A percentile compares a stretch with the other conserved stretches of the same genome.
These are phyloP conservation scores for Chernovozyma sophiae-reginae DNA, from an alignment of 1,139 yeast species.

Conservation along the genomic window DNA sequence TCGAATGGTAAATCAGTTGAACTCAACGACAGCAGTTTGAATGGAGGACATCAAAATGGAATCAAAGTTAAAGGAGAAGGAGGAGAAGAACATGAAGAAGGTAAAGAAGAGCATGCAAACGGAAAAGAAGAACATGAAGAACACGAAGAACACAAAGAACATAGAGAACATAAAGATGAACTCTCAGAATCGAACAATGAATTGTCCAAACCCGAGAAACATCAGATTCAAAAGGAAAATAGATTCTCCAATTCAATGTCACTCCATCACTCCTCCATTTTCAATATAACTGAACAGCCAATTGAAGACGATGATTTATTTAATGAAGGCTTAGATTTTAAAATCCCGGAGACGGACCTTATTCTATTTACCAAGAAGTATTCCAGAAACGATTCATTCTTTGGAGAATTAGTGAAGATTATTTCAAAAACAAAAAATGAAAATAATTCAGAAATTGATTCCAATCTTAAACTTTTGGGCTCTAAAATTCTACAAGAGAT, in stretches of 20 bases:
- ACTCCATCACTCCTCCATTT: conserved; percentile 6
- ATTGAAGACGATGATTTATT: conserved; percentile 7
- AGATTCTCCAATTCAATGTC: conserved; percentile 4
- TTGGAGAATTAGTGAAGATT: neutral
- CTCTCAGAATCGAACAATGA: neutral
- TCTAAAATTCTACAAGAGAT: neutral
- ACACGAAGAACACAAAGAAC: too few species aligned
- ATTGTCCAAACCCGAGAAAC: neutral
- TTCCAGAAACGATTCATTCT: neutral
- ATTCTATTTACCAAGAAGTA: neutral
- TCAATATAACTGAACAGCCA: conserved; percentile 7
- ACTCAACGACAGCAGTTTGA: too few species aligned
- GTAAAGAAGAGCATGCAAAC: too few species aligned
- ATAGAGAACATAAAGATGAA: neutral
- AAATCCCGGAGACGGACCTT: neutral
- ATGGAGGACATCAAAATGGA: too few species aligned
- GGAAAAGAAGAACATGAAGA: too few species aligned
- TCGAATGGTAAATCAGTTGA: neutral
- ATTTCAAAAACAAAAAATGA: conserved; percentile 2
- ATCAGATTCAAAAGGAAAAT: neutral
- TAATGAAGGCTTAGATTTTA: conserved; percentile 4
- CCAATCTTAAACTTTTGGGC: neutral
- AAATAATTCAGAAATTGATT: conserved; percentile 3
- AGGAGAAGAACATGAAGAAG: neutral
- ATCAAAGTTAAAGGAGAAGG: neutral